Percentiles rank a stretch among this genome's conserved stretches.
Conservation (phyloP, 352 stramenopile species). For the Phytophthora crassamura region DNA sequence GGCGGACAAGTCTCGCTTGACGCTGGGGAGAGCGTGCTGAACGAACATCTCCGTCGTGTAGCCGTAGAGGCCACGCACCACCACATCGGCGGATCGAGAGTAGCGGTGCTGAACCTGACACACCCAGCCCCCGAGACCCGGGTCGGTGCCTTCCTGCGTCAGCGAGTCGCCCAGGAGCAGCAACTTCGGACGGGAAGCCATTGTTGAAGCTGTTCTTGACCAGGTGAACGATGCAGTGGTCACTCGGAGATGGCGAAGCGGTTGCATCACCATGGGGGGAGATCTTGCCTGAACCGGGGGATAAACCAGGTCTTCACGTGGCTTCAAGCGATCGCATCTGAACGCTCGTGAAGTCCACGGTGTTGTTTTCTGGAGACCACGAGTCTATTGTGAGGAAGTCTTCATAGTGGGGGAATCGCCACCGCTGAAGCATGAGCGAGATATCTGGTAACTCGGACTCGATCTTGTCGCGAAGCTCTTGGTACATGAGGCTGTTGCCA, state of each 20-base stretch:
- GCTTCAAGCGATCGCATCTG: conserved; percentile 1
- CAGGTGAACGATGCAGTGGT: background rate
- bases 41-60: conserved; percentile 62
- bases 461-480: conserved; percentile 27
- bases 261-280: conserved; percentile 5
- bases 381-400: conserved; percentile 42
- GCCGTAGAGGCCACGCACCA: conserved; percentile 60
- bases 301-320: background rate
- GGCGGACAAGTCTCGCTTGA: conserved; percentile 35
- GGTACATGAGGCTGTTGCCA: conserved; percentile 45
- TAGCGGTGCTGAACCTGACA: conserved; percentile 52
- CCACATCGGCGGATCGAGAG: conserved; percentile 56
- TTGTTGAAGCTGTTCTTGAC: conserved; percentile 7
- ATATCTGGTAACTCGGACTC: conserved; percentile 19
- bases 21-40: conserved; percentile 31
- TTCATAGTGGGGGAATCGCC: conserved; percentile 39
- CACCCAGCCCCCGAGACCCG: conserved; percentile 44
- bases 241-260: conserved; percentile 4
- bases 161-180: conserved; percentile 43
- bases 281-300: background rate
- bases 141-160: conserved; percentile 55
- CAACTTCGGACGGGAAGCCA: conserved; percentile 29
- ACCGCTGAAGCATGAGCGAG: conserved; percentile 22
- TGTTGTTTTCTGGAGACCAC: conserved; percentile 15
- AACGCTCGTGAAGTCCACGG: conserved; percentile 16